Evolutionary conservation across 176 grass and related monocot genomes (phyloP), one percentile per base, ranked within the genome.

Genomic region (Guadua angustifolia): DNA sequence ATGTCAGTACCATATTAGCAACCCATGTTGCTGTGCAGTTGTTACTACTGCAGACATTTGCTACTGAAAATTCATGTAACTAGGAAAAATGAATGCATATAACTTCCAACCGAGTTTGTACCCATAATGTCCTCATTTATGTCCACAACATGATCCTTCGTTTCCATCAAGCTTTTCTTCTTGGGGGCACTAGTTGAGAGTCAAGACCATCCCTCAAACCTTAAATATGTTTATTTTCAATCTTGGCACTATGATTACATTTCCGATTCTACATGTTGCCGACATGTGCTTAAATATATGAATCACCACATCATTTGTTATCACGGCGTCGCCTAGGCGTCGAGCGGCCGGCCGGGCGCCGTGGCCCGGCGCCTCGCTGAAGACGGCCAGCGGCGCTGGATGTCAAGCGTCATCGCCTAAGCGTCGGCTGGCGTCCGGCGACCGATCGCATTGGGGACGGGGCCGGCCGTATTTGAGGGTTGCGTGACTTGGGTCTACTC

Each of bases 121-220:
- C 52, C 22, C 58, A 83, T 42, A 36, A 61, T 77, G n/a, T 57
- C 33, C 49, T 6, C 36, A 77, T 55, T 84, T 24, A 84, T 67
- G 46, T 57, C 55, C 56, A 67, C 50, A 71, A 62, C 55, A 63
- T 10, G 51, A 36, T 47, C 39, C 43, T 24, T 69, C 33, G 24
- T 69, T 65, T 66, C 64, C 63, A 77, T 85, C 65, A 60, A 59
- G 49, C 11, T 85, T 85, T 78, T 49, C 12, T 59, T 79, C 26
- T 79, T 49, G 22, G 26, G 29, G 21, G 19, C 16, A 71, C 70
- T 32, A 61, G 38, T 71, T 71, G 57, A 86, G 57, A 86, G 42
- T 86, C 69, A 63, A 82, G 59, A 70, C 1, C 19, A 12, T 63
- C 19, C 12, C 29, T 61, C 66, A 61, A 56, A 60, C 40, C 21